phyloP scores from a whole-genome alignment of 78 protist genomes.

The Cavenderia fasciculata region DNA sequence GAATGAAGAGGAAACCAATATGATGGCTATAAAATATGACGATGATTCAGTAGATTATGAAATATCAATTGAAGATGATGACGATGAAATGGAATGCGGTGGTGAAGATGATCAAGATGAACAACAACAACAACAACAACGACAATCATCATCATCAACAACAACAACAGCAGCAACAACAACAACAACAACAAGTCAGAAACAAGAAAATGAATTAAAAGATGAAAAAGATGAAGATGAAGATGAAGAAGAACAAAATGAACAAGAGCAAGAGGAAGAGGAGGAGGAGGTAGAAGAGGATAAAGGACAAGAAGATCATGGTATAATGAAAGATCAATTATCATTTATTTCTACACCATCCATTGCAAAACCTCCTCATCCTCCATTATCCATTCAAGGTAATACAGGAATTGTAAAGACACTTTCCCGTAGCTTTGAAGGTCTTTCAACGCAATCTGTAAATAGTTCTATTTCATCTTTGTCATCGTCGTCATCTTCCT shows the following conservation, averaged over 20 bases:
- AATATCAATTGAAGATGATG: background rate
- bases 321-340: background rate
- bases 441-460: background rate
- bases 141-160: background rate
- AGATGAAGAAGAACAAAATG: background rate
- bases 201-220: background rate
- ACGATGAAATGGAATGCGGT: background rate
- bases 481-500: background rate
- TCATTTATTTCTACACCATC: too few relatives aligned
- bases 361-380: too few relatives aligned
- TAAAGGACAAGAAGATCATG: background rate
- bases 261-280: background rate
- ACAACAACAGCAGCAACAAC: background rate
- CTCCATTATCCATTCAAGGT: too few relatives aligned
- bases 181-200: background rate
- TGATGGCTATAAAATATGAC: background rate
- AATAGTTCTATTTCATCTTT: background rate
- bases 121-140: background rate
- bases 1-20: too few relatives aligned
- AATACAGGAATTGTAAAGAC: too few relatives aligned
- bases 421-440: conserved; percentile 13
- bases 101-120: conserved; percentile 9
- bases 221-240: background rate
- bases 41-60: background rate
- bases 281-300: background rate